Evolutionary conservation across 2,329 filamentous ascomycete genomes (phyloP), one percentile per base, ranked within the genome.

Genomic region (Tolypocladium capitatum): DNA sequence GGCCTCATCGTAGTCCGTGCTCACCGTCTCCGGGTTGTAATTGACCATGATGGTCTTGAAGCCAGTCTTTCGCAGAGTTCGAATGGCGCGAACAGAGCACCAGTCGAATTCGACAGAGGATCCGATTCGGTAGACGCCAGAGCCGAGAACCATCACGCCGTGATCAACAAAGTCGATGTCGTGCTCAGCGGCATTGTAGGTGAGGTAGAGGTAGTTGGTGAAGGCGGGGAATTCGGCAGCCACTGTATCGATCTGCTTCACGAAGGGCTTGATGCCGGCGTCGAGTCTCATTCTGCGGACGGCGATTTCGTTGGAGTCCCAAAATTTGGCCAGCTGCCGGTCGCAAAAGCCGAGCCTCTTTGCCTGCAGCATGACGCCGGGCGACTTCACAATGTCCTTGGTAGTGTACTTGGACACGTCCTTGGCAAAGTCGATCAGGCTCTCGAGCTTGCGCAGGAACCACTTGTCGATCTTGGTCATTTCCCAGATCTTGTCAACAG

Each of bases 51-150:
- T 82, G 0, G 92, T 97, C 75, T 97, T 97, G 72, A 84, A 81
- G 2, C 86, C 86, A 51, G 83, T 78, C 54, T 86, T 80, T 45
- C 92, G 81, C 8, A 98, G 76, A 2, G 92, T 97, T 53, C 91
- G 83, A 52, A 97, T 94, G 6, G 92, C 88, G 51, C 91, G 78
- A 28, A 98, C 92, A 5, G 92, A 95, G 66, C 92, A 97, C 92
- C 92, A 98, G 67, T 98, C 92, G 65, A 98, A 98, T 63, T 98
- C 92, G 50, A 98, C 92, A 0, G 91, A 96, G 0, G 90, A 96
- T 55, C 92, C 92, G 54, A 98, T 98, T 51, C 92, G 81, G 73
- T 97, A 97, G 10, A 96, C 90, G 66, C 91, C 91, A 31, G 90
- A 96, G 14, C 91, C 91, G 30, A 97, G 75, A 9, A 98, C 91